Percentiles rank a stretch among this genome's conserved stretches.
phyloP scores from a whole-genome alignment of 257 asterid genomes.

The Capsicum chinense region DNA sequence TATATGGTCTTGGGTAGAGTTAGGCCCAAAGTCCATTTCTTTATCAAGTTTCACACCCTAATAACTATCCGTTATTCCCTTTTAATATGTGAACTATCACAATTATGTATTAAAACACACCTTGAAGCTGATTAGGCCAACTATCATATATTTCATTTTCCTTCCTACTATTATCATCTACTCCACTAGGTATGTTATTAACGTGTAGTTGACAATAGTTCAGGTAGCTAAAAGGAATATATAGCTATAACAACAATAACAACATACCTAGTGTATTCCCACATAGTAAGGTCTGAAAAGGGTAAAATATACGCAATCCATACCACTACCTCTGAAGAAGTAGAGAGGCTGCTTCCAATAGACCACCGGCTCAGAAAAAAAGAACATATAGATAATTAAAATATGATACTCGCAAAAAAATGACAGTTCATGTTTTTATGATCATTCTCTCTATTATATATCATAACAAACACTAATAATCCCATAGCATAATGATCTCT shows the following conservation, averaged over 20 bases:
- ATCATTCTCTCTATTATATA: neutral
- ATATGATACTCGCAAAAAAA: neutral
- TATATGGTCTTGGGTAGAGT: too few species aligned
- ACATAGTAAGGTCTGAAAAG: too few species aligned
- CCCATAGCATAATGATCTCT: neutral
- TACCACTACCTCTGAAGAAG: too few species aligned
- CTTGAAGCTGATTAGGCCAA: neutral
- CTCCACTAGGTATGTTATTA: neutral
- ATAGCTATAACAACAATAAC: too few species aligned
- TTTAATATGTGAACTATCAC: neutral
- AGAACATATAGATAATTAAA: fast-evolving
- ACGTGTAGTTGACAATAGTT: neutral
- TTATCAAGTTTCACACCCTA: neutral
- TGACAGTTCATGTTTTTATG: neutral
- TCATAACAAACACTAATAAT: neutral
- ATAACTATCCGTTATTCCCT: neutral
- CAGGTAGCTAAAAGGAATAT: fast-evolving
- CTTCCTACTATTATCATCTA: neutral
- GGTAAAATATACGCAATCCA: too few species aligned
- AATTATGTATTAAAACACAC: neutral
- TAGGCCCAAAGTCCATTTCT: too few species aligned
- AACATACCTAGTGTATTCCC: too few species aligned
- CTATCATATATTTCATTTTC: neutral
- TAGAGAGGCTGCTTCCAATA: too few species aligned
- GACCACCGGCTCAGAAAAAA: too few species aligned